phyloP scores from a whole-genome alignment of 129 eudicot genomes.

The Pseudognaphalium luteoalbum region DNA sequence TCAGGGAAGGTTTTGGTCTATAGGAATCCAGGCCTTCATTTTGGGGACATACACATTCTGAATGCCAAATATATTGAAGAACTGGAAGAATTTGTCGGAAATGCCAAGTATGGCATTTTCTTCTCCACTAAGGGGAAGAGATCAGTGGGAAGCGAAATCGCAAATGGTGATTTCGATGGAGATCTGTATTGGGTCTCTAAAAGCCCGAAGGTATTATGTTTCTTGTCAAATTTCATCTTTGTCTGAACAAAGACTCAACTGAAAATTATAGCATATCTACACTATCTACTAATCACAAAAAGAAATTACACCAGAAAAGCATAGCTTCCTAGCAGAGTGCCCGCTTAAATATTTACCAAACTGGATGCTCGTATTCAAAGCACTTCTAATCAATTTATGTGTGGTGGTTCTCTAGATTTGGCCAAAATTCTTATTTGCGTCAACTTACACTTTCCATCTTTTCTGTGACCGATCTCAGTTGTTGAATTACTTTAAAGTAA shows the following conservation, averaged over 20 bases:
- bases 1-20: slow-evolving; percentile 75
- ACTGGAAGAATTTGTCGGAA: slow-evolving; percentile 66
- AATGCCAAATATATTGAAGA: slow-evolving; percentile 53
- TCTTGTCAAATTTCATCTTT: not conserved
- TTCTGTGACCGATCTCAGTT: slow-evolving; percentile 44
- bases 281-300: not conserved
- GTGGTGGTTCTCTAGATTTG: not conserved
- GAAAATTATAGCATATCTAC: not conserved
- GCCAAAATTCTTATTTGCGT: slow-evolving; percentile 1
- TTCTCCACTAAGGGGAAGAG: slow-evolving; percentile 72
- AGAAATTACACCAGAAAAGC: not conserved
- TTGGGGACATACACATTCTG: slow-evolving; percentile 74
- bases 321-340: not conserved
- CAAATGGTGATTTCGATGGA: slow-evolving; percentile 89
- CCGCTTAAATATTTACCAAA: no score
- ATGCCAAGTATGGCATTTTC: slow-evolving; percentile 76
- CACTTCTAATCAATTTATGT: not conserved
- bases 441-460: not conserved
- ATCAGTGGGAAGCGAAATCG: slow-evolving; percentile 74
- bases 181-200: slow-evolving; percentile 81
- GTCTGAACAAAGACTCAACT: not conserved
- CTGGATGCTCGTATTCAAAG: no score
- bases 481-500: slow-evolving; percentile 43
- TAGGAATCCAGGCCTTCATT: slow-evolving; percentile 81
- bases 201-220: slow-evolving; percentile 50